phyloP scores from a whole-genome alignment of 2,329 filamentous ascomycete genomes.

The Apiospora aurea region DNA sequence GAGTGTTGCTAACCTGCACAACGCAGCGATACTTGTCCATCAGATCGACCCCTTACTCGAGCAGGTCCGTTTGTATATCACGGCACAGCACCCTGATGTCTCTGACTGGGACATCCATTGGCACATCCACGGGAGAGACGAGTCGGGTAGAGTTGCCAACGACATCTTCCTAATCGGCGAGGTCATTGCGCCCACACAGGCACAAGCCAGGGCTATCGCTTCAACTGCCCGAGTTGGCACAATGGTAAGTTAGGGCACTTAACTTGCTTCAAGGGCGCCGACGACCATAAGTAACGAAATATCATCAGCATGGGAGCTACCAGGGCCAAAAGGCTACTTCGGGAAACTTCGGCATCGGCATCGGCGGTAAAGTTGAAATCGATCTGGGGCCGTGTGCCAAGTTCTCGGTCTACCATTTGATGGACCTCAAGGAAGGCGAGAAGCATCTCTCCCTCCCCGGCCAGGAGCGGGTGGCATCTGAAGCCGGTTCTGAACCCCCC shows the following conservation, averaged over 20 bases:
- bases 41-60: slow-evolving; percentile 48
- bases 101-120: slow-evolving; percentile 49
- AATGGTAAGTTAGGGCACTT: slow-evolving; percentile 36
- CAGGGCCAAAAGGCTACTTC: slow-evolving; percentile 58
- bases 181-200: slow-evolving; percentile 52
- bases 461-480: not conserved
- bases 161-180: slow-evolving; percentile 58
- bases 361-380: slow-evolving; percentile 47
- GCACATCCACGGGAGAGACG: slow-evolving; percentile 53
- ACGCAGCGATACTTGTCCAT: slow-evolving; percentile 48
- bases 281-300: slow-evolving; percentile 17
- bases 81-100: slow-evolving; percentile 30
- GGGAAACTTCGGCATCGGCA: slow-evolving; percentile 57
- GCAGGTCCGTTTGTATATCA: slow-evolving; percentile 41
- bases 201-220: slow-evolving; percentile 51
- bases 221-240: slow-evolving; percentile 48
- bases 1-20: not conserved
- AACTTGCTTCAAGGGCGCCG: not conserved
- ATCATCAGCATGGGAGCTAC: slow-evolving; percentile 51
- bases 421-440: slow-evolving; percentile 46
- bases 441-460: slow-evolving; percentile 28
- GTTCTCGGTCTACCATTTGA: slow-evolving; percentile 58
- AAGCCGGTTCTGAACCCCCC: not conserved
- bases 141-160: slow-evolving; percentile 30
- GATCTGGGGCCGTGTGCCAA: slow-evolving; percentile 49